Evolutionary conservation across 306 rosid genomes (phyloP).

Genomic region (Ammopiptanthus mongolicus): DNA sequence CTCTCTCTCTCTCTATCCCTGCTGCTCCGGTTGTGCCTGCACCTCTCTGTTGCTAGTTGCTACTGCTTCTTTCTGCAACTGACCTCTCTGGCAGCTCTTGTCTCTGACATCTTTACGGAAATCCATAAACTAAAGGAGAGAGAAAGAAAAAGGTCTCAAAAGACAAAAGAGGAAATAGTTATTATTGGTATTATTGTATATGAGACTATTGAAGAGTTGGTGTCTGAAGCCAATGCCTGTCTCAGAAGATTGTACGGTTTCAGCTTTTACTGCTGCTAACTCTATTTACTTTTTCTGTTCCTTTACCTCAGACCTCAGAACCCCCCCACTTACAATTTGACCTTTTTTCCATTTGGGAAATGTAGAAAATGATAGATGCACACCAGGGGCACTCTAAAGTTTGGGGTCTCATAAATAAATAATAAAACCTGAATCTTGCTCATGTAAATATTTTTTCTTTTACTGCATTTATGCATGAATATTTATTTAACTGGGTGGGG

Average conservation of each 20-base stretch:
- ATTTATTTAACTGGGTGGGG: conserved; percentile 14
- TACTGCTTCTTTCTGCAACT: conserved; percentile 52
- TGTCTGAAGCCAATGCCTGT: conserved; percentile 52
- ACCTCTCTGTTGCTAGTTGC: conserved; percentile 66
- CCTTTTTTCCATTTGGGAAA: conserved; percentile 43
- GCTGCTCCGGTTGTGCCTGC: conserved; percentile 51
- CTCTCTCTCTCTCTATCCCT: conserved; percentile 28
- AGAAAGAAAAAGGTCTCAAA: not conserved
- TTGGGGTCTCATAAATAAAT: conserved; percentile 13
- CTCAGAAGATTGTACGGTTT: conserved; percentile 65
- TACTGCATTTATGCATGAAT: not conserved
- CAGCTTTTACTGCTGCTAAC: conserved; percentile 80
- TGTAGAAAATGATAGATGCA: conserved; percentile 21
- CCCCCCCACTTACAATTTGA: conserved; percentile 51
- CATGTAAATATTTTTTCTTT: not conserved
- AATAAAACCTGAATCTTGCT: not conserved
- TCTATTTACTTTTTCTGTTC: conserved; percentile 72
- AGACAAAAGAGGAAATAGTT: conserved; percentile 44
- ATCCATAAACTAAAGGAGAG: conserved; percentile 67
- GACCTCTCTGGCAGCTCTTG: conserved; percentile 64
- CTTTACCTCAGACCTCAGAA: conserved; percentile 56
- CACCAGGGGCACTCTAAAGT: conserved; percentile 1
- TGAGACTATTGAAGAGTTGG: conserved; percentile 48
- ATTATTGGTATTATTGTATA: conserved; percentile 35
- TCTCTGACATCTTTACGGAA: conserved; percentile 94